Evolutionary conservation across 2,329 filamentous ascomycete species (phyloP).

Genomic region (Sporothrix euskadiensis): DNA sequence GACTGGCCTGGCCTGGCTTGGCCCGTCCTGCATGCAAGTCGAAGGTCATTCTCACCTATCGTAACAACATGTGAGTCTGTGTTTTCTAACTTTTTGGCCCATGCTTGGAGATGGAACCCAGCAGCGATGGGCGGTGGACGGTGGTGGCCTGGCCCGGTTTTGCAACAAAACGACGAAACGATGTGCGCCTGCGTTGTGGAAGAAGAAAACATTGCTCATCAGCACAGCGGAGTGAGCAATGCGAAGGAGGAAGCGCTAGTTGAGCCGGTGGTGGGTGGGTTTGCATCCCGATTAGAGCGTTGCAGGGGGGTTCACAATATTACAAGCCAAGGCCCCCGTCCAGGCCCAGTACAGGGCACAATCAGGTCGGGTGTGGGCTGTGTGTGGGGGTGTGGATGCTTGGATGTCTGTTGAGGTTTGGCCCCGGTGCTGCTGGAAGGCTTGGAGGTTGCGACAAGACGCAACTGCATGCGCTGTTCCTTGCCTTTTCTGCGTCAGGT

Average conservation of each 20-base stretch:
- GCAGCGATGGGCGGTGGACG: neutral
- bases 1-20: neutral
- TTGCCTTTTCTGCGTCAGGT: neutral
- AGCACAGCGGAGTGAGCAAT: neutral
- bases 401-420: neutral
- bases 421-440: constrained; percentile 1
- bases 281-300: constrained; percentile 22
- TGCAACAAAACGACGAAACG: neutral
- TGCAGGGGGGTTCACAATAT: constrained; percentile 13
- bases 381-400: neutral
- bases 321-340: neutral
- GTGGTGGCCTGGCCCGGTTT: neutral
- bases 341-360: neutral
- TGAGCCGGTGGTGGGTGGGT: constrained; percentile 21
- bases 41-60: neutral
- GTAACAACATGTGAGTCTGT: no score
- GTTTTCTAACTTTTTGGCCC: neutral
- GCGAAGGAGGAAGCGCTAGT: constrained; percentile 16
- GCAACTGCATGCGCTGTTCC: neutral
- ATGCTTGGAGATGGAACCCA: neutral
- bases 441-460: neutral
- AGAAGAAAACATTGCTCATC: neutral
- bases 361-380: neutral
- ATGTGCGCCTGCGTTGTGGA: neutral
- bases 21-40: neutral